Evolutionary conservation across 495 filamentous ascomycete species (phyloP).

Genomic region (Neurospora sp.): DNA sequence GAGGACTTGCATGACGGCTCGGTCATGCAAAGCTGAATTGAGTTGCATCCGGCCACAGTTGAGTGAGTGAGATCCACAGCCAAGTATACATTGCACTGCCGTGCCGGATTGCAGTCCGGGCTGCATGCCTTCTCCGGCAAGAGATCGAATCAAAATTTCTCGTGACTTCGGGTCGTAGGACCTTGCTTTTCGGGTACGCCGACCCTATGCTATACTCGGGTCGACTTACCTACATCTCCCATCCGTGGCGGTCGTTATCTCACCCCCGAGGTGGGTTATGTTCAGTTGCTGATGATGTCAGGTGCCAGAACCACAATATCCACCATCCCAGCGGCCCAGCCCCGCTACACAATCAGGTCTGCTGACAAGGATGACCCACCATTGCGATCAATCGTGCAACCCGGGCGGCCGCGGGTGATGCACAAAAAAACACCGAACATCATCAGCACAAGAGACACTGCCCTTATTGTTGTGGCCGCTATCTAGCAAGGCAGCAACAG

Average conservation of each 20-base stretch:
- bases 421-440: no score
- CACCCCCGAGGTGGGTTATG: not conserved
- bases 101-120: not conserved
- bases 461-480: not conserved
- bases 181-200: not conserved
- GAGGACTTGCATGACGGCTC: not conserved
- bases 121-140: not conserved
- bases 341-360: not conserved
- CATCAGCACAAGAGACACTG: not conserved
- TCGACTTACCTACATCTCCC: not conserved
- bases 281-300: not conserved
- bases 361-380: not conserved
- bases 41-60: not conserved
- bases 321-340: not conserved
- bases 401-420: no score
- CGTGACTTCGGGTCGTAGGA: not conserved
- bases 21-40: not conserved
- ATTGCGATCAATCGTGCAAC: not conserved
- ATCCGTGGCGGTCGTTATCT: not conserved
- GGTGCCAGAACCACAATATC: not conserved
- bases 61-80: not conserved
- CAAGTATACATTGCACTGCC: not conserved
- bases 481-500: not conserved
- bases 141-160: not conserved
- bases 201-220: not conserved